phyloP scores from a whole-genome alignment of 2,329 filamentous ascomycete genomes.

The Chaetomium olivaceum region DNA sequence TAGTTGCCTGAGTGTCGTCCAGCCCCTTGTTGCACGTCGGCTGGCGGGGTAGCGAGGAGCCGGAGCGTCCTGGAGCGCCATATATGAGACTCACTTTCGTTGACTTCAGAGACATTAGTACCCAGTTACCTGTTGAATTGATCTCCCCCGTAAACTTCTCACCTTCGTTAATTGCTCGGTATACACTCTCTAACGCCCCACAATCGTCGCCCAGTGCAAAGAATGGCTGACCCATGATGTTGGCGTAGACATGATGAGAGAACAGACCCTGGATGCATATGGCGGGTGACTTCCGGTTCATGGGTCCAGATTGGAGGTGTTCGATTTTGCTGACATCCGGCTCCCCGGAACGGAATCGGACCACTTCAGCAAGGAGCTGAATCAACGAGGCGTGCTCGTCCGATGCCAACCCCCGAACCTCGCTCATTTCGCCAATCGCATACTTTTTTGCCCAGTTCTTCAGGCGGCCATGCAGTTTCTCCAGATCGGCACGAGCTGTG shows the following conservation, averaged over 20 bases:
- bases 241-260: constrained; percentile 8
- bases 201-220: constrained; percentile 9
- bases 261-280: constrained; percentile 17
- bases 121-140: too few relatives aligned
- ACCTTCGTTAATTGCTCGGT: background rate
- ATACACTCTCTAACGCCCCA: background rate
- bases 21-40: background rate
- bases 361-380: background rate
- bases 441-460: constrained; percentile 19
- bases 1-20: background rate
- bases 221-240: constrained; percentile 12
- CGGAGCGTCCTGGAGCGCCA: constrained; percentile 18
- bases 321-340: background rate
- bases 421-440: constrained; percentile 6
- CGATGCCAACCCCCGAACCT: background rate
- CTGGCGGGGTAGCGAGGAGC: constrained; percentile 3
- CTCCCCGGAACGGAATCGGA: background rate
- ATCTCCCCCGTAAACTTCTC: background rate
- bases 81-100: constrained; percentile 10
- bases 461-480: constrained; percentile 13
- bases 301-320: constrained; percentile 3
- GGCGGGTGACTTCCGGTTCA: constrained; percentile 14
- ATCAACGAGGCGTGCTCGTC: constrained; percentile 1
- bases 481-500: constrained; percentile 15
- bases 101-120: constrained; percentile 3